These are phyloP conservation scores for Knufia petricola DNA, from an alignment of 2,329 filamentous ascomycete species.

Conservation along the genomic window DNA sequence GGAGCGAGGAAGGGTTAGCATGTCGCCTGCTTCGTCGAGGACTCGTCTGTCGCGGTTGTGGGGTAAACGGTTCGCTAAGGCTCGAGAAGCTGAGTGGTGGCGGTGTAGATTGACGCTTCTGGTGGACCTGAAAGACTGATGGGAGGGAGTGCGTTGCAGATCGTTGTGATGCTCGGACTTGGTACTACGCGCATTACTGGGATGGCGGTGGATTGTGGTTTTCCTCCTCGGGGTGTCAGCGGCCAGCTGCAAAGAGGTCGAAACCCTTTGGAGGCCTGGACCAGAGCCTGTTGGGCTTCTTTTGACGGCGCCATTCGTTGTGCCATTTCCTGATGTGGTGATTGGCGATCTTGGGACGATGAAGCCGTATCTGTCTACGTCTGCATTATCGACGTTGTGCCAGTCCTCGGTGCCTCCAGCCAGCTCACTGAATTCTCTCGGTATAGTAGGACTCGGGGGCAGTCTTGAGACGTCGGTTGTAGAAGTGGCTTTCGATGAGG, in stretches of 20 bases:
- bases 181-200: slow-evolving; percentile 38
- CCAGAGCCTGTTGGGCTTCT: slow-evolving; percentile 26
- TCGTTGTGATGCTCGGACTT: slow-evolving; percentile 28
- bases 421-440: slow-evolving; percentile 46
- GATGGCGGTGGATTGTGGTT: slow-evolving; percentile 41
- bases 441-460: slow-evolving; percentile 9
- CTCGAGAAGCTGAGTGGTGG: slow-evolving; percentile 38
- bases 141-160: slow-evolving; percentile 19
- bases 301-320: slow-evolving; percentile 7
- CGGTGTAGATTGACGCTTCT: slow-evolving; percentile 30
- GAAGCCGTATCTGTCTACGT: slow-evolving; percentile 58
- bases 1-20: slow-evolving; percentile 46
- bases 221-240: slow-evolving; percentile 47
- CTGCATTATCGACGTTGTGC: slow-evolving; percentile 48
- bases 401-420: slow-evolving; percentile 58
- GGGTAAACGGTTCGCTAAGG: slow-evolving; percentile 44
- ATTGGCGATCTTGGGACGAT: slow-evolving; percentile 36
- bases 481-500: slow-evolving; percentile 23
- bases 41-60: slow-evolving; percentile 45
- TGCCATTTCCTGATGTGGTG: slow-evolving; percentile 20
- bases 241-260: slow-evolving; percentile 48
- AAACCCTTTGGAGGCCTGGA: slow-evolving; percentile 46
- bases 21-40: slow-evolving; percentile 53
- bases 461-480: slow-evolving; percentile 19
- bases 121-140: slow-evolving; percentile 3